Evolutionary conservation across 352 stramenopile species (phyloP).

Genomic region (Pythium diclinum): DNA sequence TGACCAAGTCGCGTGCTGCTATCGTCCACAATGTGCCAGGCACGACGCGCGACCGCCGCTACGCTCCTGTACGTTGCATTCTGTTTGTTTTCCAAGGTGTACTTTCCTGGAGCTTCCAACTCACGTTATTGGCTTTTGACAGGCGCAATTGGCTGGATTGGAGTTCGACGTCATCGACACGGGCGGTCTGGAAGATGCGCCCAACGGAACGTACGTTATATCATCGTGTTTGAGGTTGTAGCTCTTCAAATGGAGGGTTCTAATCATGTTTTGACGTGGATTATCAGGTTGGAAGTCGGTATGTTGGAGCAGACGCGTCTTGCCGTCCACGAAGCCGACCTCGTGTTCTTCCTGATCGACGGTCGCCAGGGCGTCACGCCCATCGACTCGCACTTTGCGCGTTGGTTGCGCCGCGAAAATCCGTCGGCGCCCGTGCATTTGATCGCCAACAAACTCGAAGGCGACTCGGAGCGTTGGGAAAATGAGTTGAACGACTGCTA

Average conservation of each 20-base stretch:
- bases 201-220: slow-evolving; percentile 40
- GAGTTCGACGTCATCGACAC: slow-evolving; percentile 86
- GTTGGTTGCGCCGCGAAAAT: slow-evolving; percentile 70
- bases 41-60: slow-evolving; percentile 76
- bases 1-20: slow-evolving; percentile 69
- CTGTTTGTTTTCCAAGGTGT: no score
- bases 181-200: slow-evolving; percentile 70
- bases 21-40: slow-evolving; percentile 85
- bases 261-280: neutral
- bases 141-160: slow-evolving; percentile 55
- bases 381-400: slow-evolving; percentile 76
- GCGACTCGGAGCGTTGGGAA: slow-evolving; percentile 62
- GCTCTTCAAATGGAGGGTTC: neutral
- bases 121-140: neutral
- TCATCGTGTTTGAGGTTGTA: neutral
- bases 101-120: no score
- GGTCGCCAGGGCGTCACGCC: slow-evolving; percentile 73
- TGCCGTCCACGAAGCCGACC: slow-evolving; percentile 71
- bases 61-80: slow-evolving; percentile 36
- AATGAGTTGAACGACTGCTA: slow-evolving; percentile 73
- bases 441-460: slow-evolving; percentile 80
- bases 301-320: slow-evolving; percentile 78
- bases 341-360: slow-evolving; percentile 82
- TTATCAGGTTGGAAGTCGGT: slow-evolving; percentile 54
- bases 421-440: slow-evolving; percentile 55